These are phyloP conservation scores for Spirogloea muscicola DNA, from an alignment of 139 green algal genomes.

Conservation along the genomic window DNA sequence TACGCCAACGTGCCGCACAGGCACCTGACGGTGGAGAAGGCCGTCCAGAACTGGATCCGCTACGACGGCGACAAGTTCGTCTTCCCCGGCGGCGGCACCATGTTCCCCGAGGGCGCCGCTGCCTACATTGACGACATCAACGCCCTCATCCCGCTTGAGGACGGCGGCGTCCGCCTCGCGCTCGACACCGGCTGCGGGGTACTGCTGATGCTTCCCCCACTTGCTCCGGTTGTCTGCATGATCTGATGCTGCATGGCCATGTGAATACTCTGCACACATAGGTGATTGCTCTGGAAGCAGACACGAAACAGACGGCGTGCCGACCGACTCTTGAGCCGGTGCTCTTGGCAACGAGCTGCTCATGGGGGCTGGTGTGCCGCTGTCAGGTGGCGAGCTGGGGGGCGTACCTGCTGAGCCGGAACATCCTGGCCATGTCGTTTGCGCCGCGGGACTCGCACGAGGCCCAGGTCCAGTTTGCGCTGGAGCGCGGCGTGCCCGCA, in stretches of 20 bases:
- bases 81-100: constrained; percentile 11
- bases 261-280: too few relatives aligned
- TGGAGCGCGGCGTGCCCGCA: constrained; percentile 22
- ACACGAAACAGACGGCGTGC: too few relatives aligned
- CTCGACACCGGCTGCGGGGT: constrained; percentile 15
- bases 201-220: too few relatives aligned
- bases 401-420: background rate
- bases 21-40: constrained; percentile 27
- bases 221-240: too few relatives aligned
- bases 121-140: constrained; percentile 5
- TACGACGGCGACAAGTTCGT: constrained; percentile 19
- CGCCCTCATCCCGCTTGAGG: background rate
- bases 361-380: too few relatives aligned
- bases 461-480: constrained; percentile 31
- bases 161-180: background rate
- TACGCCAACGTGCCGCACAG: constrained; percentile 20
- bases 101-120: constrained; percentile 15
- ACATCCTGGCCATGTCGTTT: constrained; percentile 18
- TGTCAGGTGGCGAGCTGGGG: constrained; percentile 14
- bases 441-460: constrained; percentile 16
- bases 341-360: too few relatives aligned
- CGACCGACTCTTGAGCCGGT: too few relatives aligned
- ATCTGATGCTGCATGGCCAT: too few relatives aligned
- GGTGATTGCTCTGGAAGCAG: too few relatives aligned
- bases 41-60: constrained; percentile 23